phyloP scores from a whole-genome alignment of 225 moss, liverwort and hornwort genomes.

The Lunularia cruciata region DNA sequence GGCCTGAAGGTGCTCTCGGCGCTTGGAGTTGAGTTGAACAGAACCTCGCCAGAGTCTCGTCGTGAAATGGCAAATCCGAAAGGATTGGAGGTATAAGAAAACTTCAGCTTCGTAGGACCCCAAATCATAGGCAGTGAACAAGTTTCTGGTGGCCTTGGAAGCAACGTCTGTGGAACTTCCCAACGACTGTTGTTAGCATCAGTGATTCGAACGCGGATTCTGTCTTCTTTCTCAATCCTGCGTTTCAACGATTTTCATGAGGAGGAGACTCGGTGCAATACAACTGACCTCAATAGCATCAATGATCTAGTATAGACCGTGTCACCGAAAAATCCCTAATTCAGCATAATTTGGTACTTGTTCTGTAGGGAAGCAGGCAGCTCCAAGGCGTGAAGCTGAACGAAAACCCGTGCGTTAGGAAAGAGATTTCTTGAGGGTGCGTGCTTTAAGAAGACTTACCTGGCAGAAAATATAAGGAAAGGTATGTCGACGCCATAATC shows the following conservation, averaged over 20 bases:
- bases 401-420: not conserved
- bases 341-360: too few relatives aligned
- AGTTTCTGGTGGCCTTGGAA: slow-evolving; percentile 3
- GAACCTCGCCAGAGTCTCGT: slow-evolving; percentile 28
- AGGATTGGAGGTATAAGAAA: slow-evolving; percentile 37
- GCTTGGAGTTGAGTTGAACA: slow-evolving; percentile 43
- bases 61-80: slow-evolving; percentile 43
- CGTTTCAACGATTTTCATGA: not conserved
- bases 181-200: slow-evolving; percentile 45
- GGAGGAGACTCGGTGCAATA: too few relatives aligned
- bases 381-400: not conserved
- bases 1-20: slow-evolving; percentile 20
- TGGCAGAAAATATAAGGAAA: slow-evolving; percentile 34
- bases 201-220: slow-evolving; percentile 38
- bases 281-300: too few relatives aligned
- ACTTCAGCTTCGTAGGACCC: slow-evolving; percentile 17
- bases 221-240: slow-evolving; percentile 43
- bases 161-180: slow-evolving; percentile 36
- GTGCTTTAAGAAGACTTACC: slow-evolving; percentile 9
- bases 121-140: slow-evolving; percentile 5
- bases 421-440: not conserved
- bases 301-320: too few relatives aligned
- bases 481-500: slow-evolving; percentile 13
- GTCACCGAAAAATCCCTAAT: too few relatives aligned
- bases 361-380: not conserved